phyloP scores from a whole-genome alignment of 1,139 yeast species.

The Candida tetrigidarum region DNA sequence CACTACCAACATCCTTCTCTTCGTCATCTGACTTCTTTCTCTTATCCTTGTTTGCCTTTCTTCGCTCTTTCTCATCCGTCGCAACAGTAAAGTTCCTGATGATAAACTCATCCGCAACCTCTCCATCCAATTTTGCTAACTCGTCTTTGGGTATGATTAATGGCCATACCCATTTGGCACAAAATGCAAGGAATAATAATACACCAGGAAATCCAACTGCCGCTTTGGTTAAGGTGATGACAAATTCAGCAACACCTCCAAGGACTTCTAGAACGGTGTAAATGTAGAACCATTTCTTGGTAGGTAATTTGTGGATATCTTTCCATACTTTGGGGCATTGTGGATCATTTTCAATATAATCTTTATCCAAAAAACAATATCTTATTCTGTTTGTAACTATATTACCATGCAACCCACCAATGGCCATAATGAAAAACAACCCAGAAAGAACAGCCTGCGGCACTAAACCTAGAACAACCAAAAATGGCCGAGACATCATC shows the following conservation, averaged over 20 bases:
- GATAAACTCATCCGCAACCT: conserved; percentile 64
- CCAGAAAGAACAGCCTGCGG: conserved; percentile 97
- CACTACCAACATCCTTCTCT: conserved; percentile 11
- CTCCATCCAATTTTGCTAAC: conserved; percentile 66
- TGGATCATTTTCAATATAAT: conserved; percentile 38
- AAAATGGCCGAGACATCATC: conserved; percentile 87
- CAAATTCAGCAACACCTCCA: conserved; percentile 82
- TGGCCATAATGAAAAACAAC: conserved; percentile 90
- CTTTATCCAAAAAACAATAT: conserved; percentile 67
- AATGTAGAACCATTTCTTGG: conserved; percentile 52
- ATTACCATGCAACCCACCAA: conserved; percentile 73
- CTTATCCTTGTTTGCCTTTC: conserved; percentile 10
- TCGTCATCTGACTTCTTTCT: conserved; percentile 11
- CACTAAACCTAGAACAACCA: conserved; percentile 78
- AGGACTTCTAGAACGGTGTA: conserved; percentile 63
- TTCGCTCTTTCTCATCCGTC: conserved; percentile 18
- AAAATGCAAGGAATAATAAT: conserved; percentile 54
- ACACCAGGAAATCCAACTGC: conserved; percentile 97
- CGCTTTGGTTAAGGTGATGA: conserved; percentile 82
- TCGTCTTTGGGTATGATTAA: conserved; percentile 64
- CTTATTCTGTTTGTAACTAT: conserved; percentile 65
- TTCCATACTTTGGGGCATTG: conserved; percentile 41
- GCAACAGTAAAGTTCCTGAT: conserved; percentile 40
- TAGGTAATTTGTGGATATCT: conserved; percentile 37
- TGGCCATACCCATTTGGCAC: conserved; percentile 76